These are phyloP conservation scores for Lasiodiplodia gonubiensis DNA, from an alignment of 2,329 filamentous ascomycete species.

Conservation along the genomic window DNA sequence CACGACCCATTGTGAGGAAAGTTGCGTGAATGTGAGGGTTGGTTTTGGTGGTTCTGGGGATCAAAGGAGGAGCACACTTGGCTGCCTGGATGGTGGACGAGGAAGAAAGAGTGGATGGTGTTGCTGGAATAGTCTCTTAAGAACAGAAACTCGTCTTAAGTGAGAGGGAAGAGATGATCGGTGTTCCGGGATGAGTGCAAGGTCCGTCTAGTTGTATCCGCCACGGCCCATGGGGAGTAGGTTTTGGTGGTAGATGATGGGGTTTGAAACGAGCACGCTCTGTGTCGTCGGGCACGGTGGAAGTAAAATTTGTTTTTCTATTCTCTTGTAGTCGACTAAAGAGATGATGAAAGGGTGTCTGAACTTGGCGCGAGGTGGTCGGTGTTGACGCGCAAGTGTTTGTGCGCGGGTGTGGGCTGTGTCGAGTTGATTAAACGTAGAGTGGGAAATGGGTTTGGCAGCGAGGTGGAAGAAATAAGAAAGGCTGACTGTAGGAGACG, in stretches of 20 bases:
- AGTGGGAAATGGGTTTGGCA: background rate
- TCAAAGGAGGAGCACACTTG: background rate
- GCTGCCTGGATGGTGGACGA: conserved; percentile 29
- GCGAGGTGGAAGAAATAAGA: conserved; percentile 13
- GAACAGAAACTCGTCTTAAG: background rate
- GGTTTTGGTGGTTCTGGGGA: background rate
- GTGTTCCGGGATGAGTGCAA: background rate
- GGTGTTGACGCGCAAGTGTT: background rate
- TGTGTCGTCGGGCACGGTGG: background rate
- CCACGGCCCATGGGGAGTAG: conserved; percentile 39
- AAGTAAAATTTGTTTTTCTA: background rate
- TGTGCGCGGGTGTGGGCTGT: conserved; percentile 3
- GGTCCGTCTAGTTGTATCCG: conserved; percentile 39
- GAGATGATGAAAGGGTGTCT: background rate
- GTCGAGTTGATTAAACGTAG: conserved; percentile 4
- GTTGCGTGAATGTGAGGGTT: background rate
- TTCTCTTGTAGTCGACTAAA: background rate
- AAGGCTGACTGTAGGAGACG: background rate
- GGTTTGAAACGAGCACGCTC: conserved; percentile 13
- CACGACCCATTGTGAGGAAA: conserved; percentile 19
- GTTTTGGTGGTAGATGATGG: conserved; percentile 23
- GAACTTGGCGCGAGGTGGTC: background rate
- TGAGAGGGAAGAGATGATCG: background rate
- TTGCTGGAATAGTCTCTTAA: background rate
- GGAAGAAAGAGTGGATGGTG: background rate